Base-by-base conservation (phyloP, 108 stramenopile species). In the Cyclotella sp. region DNA sequence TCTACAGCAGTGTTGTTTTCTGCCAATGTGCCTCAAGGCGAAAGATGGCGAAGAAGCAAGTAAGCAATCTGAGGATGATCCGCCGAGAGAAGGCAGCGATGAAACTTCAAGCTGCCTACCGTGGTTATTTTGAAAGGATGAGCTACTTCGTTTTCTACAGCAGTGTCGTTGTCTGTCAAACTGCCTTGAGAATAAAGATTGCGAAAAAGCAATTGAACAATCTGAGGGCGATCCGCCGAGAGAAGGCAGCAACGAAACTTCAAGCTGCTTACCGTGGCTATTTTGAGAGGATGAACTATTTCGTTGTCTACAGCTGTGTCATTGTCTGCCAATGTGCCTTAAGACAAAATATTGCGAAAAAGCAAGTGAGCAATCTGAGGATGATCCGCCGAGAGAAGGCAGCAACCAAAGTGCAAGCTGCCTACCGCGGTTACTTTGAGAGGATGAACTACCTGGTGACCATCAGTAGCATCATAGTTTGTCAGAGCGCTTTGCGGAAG, bases 351-450 rank as follows among this genome's bases (percentile, higher is more conserved):
- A 41, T 43, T 43, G 63, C 63, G 9, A 40, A 42, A 65, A 45
- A 16, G 43, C 6, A 15, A 19, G n/a, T 43, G 19, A 26, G 44
- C 12, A 8, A 45, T 0, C 11, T 65, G 42, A 65, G 24, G 27
- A 24, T 18, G n/a, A 59, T 27, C 14, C 9, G n/a, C 1, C 43
- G 45, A 21, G 29, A 52, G 45, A 44, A 6, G 40, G 15, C 26
- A 8, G 63, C 63, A 3, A 65, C 63, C 4, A 45, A 22, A 22
- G 6, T 65, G 3, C 63, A 65, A 65, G n/a, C 63, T 6, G 1
- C 19, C 49, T 51, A 19, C 19, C 18, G 49, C 3, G 49, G 49
- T 51, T 51, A 51, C 8, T 19, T 19, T 19, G 49, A 51, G 19
- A 19, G 18, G 49, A 51, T 51, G 49, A 51, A 51, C 19, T 51